Evolutionary conservation across 331 rosid species (phyloP), one percentile per base, ranked within the genome.

Genomic region (Prunus yedoensis): DNA sequence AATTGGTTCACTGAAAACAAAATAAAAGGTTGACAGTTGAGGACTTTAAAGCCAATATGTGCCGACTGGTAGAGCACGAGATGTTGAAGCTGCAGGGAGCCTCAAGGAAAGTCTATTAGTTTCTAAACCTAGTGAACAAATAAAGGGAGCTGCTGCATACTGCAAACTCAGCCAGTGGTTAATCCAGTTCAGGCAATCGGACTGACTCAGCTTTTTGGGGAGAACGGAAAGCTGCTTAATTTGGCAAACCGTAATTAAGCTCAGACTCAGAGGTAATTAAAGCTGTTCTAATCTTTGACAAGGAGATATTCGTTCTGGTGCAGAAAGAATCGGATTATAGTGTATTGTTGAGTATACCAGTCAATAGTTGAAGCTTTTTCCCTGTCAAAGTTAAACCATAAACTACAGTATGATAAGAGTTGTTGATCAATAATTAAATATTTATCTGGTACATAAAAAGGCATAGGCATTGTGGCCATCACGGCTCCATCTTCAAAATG

Each of bases 81-180:
- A 51, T 28, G 57, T 50, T 28, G 47, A 50, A 69, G 53, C 53
- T 49, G 12, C 59, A 70, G 47, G 73, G 23, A 27, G 47, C 2
- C 41, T 28, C 3, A 28, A 15, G 43, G 38, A 2, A 28, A 62
- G 45, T 43, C 0, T 16, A 3, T 4, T 61, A 14, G 43, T 10
- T 15, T 61, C 18, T 59, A 16, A 59, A 13, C 38, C n/a, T 16
- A 10, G 57, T 51, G 9, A 68, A 15, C 73, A 21, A 46, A 47
- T 15, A 7, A 23, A 15, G 17, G 59, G 9, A 6, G 43, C 43
- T 38, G 43, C 43, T 38, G 43, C 43, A 6, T 38, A 7, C 46
- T 69, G 60, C 28, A 25, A 69, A 69, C 61, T 50, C 60, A 27
- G 50, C 74, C 32, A 5, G 63, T 54, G 64, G 46, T 10, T 52